Base-by-base conservation (phyloP, 2,329 filamentous ascomycete genomes). In the Aureobasidium subglaciale region DNA sequence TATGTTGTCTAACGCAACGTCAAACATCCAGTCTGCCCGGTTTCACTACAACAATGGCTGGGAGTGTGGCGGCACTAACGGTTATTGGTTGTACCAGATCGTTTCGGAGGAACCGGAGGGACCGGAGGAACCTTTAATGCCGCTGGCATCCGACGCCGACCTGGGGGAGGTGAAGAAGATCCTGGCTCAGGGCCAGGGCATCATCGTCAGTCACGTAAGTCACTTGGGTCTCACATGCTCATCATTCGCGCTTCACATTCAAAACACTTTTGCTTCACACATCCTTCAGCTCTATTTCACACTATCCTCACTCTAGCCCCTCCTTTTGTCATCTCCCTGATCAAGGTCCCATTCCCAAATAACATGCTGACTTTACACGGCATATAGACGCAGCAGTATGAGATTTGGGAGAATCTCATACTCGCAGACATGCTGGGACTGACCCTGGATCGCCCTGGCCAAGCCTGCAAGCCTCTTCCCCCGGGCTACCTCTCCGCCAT, bases 181-280 rank as follows among this genome's bases (percentile, higher is more conserved):
- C 7, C 5, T 55, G 15, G 27, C 13, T 1, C 38, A 45, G 22
- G 30, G 50, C 16, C 18, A 35, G 10, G 37, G 29, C 2, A 22
- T 55, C 50, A 15, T 9, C 8, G 37, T 55, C 30, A 35, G 27
- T 8, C 50, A 55, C 50, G 50, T 55, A 35, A 55, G 49, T 42
- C n/a, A 37, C 4, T 30, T n/a, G 10, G 13, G 4, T 15, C 2
- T 13, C 13, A 16, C 5, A 32, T 18, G n/a, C 20, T 2, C 18
- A 20, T 22, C 30, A 29, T 15, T 9, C 10, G 2, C 13, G 7
- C 9, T 15, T 22, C 42, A 22, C 42, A 13, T 30, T 11, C 15
- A 2, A 8, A 9, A 20, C 16, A 22, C 2, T 22, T 42, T 10
- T 22, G 13, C 20, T 16, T 25, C 20, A 24, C 15, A 16, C 18